These are phyloP conservation scores for Venturiaceae sp. DNA, from an alignment of 2,329 filamentous ascomycete genomes.

Conservation along the genomic window DNA sequence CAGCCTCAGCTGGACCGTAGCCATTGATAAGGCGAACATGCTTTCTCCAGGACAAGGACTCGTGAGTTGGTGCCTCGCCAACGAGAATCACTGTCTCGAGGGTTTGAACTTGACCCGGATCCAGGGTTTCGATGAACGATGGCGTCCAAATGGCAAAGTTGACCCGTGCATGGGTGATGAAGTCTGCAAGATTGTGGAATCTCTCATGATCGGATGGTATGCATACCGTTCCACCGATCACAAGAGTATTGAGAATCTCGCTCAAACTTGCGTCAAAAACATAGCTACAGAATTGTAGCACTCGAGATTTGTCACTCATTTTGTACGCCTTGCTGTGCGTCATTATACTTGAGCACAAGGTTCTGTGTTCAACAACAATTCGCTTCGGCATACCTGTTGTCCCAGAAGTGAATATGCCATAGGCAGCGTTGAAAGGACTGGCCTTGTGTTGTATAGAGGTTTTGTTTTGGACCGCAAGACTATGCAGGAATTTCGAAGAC, in stretches of 20 bases:
- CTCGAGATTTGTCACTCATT: slow-evolving; percentile 38
- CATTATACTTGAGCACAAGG: slow-evolving; percentile 65
- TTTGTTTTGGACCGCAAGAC: background rate
- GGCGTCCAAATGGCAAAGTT: slow-evolving; percentile 38
- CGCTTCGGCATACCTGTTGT: slow-evolving; percentile 86
- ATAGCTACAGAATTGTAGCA: slow-evolving; percentile 40
- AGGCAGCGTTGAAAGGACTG: background rate
- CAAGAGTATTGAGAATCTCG: slow-evolving; percentile 37
- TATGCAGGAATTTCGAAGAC: too few species aligned
- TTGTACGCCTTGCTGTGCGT: slow-evolving; percentile 25
- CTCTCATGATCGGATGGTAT: slow-evolving; percentile 38
- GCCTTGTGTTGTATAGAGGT: background rate
- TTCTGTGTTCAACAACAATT: slow-evolving; percentile 69
- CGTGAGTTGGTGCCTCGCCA: background rate
- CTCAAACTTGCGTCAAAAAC: slow-evolving; percentile 36
- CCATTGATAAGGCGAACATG: slow-evolving; percentile 15
- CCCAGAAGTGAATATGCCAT: slow-evolving; percentile 64
- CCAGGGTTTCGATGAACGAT: slow-evolving; percentile 22
- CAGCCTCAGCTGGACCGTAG: slow-evolving; percentile 46
- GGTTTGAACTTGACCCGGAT: slow-evolving; percentile 15
- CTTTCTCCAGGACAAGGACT: background rate
- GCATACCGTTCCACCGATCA: slow-evolving; percentile 37
- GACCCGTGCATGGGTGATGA: slow-evolving; percentile 23
- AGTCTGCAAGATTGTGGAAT: slow-evolving; percentile 34
- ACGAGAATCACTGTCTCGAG: background rate